Percentiles rank a stretch among this genome's conserved stretches.
These are phyloP conservation scores for Stagonosporopsis rhizophila DNA, from an alignment of 2,329 filamentous ascomycete species.

Conservation along the genomic window DNA sequence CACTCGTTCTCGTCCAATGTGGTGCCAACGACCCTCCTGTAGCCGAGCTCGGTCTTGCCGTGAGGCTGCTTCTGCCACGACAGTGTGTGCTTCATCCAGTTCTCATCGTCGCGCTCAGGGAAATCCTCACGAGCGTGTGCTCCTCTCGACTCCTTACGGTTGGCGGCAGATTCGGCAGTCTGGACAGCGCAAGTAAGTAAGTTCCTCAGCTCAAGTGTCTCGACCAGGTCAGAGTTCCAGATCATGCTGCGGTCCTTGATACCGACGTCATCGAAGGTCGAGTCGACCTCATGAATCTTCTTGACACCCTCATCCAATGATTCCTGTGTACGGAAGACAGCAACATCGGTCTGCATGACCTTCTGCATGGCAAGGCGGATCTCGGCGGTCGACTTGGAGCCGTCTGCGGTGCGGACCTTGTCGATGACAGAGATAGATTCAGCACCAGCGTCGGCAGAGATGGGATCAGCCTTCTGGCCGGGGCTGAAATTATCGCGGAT, in stretches of 20 bases:
- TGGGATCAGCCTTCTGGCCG: slow-evolving; percentile 78
- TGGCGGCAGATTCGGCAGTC: slow-evolving; percentile 88
- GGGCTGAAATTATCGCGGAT: slow-evolving; percentile 94
- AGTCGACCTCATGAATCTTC: slow-evolving; percentile 86
- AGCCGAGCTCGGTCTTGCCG: slow-evolving; percentile 82
- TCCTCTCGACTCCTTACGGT: slow-evolving; percentile 96
- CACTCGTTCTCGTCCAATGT: slow-evolving; percentile 96
- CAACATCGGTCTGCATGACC: slow-evolving; percentile 97
- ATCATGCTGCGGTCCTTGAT: slow-evolving; percentile 99
- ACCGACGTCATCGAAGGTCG: slow-evolving; percentile 79
- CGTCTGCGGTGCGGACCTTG: slow-evolving; percentile 81
- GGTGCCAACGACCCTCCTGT: slow-evolving; percentile 80
- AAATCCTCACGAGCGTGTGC: slow-evolving; percentile 97
- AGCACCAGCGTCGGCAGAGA: slow-evolving; percentile 85
- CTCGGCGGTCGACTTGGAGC: slow-evolving; percentile 86
- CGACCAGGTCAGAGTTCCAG: slow-evolving; percentile 97
- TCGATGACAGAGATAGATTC: slow-evolving; percentile 87
- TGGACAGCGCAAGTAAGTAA: slow-evolving; percentile 95
- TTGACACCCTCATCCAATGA: slow-evolving; percentile 90
- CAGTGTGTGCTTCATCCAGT: slow-evolving; percentile 99
- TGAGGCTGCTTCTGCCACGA: slow-evolving; percentile 95
- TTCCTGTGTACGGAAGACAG: slow-evolving; percentile 94
- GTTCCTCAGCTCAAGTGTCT: slow-evolving; percentile 95
- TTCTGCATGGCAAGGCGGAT: slow-evolving; percentile 95
- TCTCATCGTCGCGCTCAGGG: slow-evolving; percentile 91